Evolutionary conservation across 768 basidiomycete genomes (phyloP), one percentile per base, ranked within the genome.

Genomic region (Auriscalpium vulgare): DNA sequence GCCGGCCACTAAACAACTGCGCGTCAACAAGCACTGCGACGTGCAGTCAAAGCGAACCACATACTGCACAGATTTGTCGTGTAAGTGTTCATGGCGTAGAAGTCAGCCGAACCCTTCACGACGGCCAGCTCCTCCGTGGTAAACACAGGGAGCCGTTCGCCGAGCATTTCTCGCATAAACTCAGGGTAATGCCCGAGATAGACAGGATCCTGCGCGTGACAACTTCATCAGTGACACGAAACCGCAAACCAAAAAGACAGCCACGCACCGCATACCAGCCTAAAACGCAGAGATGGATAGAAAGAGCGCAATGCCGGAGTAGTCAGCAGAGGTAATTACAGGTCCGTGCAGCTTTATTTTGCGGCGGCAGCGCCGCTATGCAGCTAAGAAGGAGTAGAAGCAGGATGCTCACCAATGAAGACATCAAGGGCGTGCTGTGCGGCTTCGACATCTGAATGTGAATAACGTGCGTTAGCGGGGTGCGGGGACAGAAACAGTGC

Each of bases 11-110:
- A 50, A 55, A 47, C 10, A 17, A 38, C 37, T 16, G 29, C 29
- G 2, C 29, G 29, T 29, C 29, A 29, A 10, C 11, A 57, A 43
- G 21, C 9, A 14, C 37, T 29, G 29, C 29, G 4, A 29, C 17
- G 21, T 47, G n/a, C 21, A 45, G 34, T 49, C 36, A 36, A 19
- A 29, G 43, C 4, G 40, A 40, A 17, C 34, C 36, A 66, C 67
- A 44, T 50, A 69, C 68, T 68, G 63, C 67, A 67, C 43, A 87
- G 76, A 65, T 84, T 82, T 17, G 84, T 85, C 13, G 84, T 85
- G 67, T 87, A 86, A 2, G 85, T 84, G 68, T 86, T 86, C 83
- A 86, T 86, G 54, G 84, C 85, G 64, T 85, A 85, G 67, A 86
- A 87, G 63, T 84, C 85, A 4, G 83, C 83, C 14, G 83, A 87